A percentile compares a stretch with the other conserved stretches of the same genome.
These are phyloP conservation scores for Wickerhamomyces alni DNA, from an alignment of 805 yeast species.

Conservation along the genomic window DNA sequence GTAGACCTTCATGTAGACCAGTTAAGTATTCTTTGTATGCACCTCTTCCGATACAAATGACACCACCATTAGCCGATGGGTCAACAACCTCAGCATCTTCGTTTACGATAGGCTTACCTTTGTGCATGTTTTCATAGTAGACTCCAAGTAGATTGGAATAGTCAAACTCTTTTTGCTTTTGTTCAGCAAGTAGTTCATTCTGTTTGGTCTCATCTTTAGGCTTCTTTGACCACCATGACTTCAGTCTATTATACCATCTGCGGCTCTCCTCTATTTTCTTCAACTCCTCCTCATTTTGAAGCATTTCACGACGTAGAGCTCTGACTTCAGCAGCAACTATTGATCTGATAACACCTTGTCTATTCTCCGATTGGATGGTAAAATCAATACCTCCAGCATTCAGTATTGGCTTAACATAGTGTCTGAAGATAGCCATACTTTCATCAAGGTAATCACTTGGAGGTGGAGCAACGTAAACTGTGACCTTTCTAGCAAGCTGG, in stretches of 20 bases:
- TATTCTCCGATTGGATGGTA: slow-evolving; percentile 65
- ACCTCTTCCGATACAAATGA: slow-evolving; percentile 90
- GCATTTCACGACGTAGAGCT: slow-evolving; percentile 47
- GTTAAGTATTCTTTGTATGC: slow-evolving; percentile 87
- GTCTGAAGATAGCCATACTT: slow-evolving; percentile 65
- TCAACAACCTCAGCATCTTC: slow-evolving; percentile 43
- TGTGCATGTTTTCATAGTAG: slow-evolving; percentile 30
- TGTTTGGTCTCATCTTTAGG: slow-evolving; percentile 7
- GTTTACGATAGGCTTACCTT: slow-evolving; percentile 24
- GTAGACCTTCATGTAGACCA: slow-evolving; percentile 90
- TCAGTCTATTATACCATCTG: slow-evolving; percentile 15
- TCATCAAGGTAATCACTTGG: slow-evolving; percentile 85
- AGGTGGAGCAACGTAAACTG: slow-evolving; percentile 91
- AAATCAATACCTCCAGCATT: slow-evolving; percentile 82
- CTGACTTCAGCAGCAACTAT: slow-evolving; percentile 81
- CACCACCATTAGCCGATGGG: slow-evolving; percentile 65
- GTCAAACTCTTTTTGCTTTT: slow-evolving; percentile 28
- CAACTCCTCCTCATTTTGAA: slow-evolving; percentile 23
- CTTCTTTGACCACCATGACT: slow-evolving; percentile 5
- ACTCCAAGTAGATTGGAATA: slow-evolving; percentile 52
- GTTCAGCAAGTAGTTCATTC: slow-evolving; percentile 18
- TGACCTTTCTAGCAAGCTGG: slow-evolving; percentile 64
- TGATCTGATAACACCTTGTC: slow-evolving; percentile 86
- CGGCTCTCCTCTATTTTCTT: slow-evolving; percentile 14
- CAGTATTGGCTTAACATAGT: slow-evolving; percentile 78